Evolutionary conservation across 1,284 basidiomycete genomes (phyloP).

Genomic region (Meripilus lineatus): DNA sequence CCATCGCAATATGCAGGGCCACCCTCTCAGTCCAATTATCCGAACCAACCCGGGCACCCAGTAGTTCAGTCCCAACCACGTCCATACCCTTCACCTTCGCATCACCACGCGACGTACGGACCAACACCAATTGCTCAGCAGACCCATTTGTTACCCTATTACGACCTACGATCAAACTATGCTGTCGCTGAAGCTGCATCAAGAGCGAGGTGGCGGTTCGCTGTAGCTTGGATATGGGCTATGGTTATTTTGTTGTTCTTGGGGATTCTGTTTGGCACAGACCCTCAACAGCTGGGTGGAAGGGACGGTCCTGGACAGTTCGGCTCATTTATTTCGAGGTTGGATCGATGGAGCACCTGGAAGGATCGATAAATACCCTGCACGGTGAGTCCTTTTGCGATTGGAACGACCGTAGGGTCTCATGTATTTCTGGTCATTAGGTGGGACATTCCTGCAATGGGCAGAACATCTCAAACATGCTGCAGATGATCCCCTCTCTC

Average conservation of each 20-base stretch:
- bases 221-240: conserved; percentile 26
- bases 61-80: background rate
- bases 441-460: too few relatives aligned
- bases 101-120: conserved; percentile 17
- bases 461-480: too few relatives aligned
- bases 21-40: background rate
- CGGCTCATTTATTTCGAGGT: too few relatives aligned
- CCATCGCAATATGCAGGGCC: background rate
- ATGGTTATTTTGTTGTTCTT: conserved; percentile 19
- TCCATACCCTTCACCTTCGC: background rate
- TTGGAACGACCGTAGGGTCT: too few relatives aligned
- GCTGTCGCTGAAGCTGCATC: conserved; percentile 22
- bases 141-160: conserved; percentile 26
- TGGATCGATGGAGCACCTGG: too few relatives aligned
- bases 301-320: too few relatives aligned
- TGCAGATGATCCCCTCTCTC: too few relatives aligned
- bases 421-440: too few relatives aligned
- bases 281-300: conserved; percentile 20
- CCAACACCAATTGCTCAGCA: conserved; percentile 26
- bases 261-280: conserved; percentile 22
- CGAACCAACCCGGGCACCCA: background rate
- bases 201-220: conserved; percentile 27
- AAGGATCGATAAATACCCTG: too few relatives aligned
- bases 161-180: conserved; percentile 27
- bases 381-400: too few relatives aligned